Evolutionary conservation across 495 filamentous ascomycete genomes (phyloP), one percentile per base, ranked within the genome.

Genomic region (Evansstolkia leycettana): DNA sequence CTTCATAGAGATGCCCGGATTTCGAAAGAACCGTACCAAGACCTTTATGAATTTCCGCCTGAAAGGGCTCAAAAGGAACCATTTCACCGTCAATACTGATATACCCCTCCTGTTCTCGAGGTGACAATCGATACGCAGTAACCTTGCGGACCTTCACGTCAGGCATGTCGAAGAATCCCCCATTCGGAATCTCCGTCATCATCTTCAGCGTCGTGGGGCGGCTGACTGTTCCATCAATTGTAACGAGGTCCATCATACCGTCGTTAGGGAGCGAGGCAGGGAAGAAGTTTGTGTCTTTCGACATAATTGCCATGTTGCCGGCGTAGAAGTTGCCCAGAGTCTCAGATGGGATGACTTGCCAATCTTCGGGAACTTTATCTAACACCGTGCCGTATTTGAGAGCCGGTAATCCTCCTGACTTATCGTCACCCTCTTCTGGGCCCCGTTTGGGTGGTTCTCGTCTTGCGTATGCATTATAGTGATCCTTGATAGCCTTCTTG

Each of bases 21-120:
- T 80, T 84, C 16, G 80, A 79, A 31, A 96, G 60, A 17, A 84
- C 79, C 1, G 82, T 85, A n/a, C 84, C 90, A 16, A 96, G 61
- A 0, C 86, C 84, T 31, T 70, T 67, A 59, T 94, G 84, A 10
- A 94, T 62, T 60, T 98, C 90, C 7, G 75, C 84, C 60, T 98
- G 90, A 54, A 94, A 89, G 0, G 83, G 78, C 38, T 78, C 78
- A 46, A 88, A 95, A 1, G 84, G 82, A 8, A 92, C 62, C 15
- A 74, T 64, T 56, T 98, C 90, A 17, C 90, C 90, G 45, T 98
- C 90, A 46, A 98, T 84, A 50, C 85, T 89, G 55, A 98, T 88
- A 57, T 84, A 90, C 3, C 90, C 86, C 31, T 62, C 67, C 40
- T 62, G 75, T 18, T 61, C 50, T 14, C 76, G 78, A 0, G 90